phyloP scores from a whole-genome alignment of 176 grass and related monocot species.

The Pontederia crassipes region DNA sequence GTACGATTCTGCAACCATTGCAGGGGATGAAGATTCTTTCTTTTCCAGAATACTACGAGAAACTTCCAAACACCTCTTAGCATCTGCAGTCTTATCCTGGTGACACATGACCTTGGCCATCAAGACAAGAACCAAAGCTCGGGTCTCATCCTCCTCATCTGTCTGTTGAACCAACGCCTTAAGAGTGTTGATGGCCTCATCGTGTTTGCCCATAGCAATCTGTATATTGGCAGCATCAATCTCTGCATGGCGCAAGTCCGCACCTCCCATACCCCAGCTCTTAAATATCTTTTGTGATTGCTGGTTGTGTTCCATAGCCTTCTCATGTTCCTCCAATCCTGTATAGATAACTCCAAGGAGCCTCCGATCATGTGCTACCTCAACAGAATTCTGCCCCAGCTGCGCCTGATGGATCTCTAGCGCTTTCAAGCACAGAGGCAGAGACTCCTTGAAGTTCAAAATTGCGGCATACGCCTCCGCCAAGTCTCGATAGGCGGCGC shows the following conservation, averaged over 20 bases:
- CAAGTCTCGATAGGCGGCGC: constrained; percentile 48
- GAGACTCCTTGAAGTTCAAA: constrained; percentile 78
- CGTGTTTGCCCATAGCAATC: constrained; percentile 64
- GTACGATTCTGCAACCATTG: constrained; percentile 55
- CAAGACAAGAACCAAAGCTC: constrained; percentile 65
- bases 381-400: constrained; percentile 71
- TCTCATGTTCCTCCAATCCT: constrained; percentile 63
- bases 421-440: constrained; percentile 70
- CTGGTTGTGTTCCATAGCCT: constrained; percentile 71
- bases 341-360: constrained; percentile 95
- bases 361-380: constrained; percentile 70
- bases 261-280: constrained; percentile 48
- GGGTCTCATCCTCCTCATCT: constrained; percentile 41
- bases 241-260: constrained; percentile 57
- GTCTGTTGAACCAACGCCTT: constrained; percentile 34
- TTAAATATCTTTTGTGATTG: constrained; percentile 69
- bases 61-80: constrained; percentile 62
- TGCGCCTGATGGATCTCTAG: constrained; percentile 50
- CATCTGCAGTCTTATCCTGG: constrained; percentile 52
- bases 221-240: constrained; percentile 77
- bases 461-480: constrained; percentile 63
- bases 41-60: constrained; percentile 59
- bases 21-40: constrained; percentile 39
- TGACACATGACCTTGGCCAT: constrained; percentile 75
- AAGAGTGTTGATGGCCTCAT: constrained; percentile 51